A percentile compares a stretch with the other conserved stretches of the same genome.
phyloP scores from a whole-genome alignment of 2,329 filamentous ascomycete species.

The Podosphaera aphanis region DNA sequence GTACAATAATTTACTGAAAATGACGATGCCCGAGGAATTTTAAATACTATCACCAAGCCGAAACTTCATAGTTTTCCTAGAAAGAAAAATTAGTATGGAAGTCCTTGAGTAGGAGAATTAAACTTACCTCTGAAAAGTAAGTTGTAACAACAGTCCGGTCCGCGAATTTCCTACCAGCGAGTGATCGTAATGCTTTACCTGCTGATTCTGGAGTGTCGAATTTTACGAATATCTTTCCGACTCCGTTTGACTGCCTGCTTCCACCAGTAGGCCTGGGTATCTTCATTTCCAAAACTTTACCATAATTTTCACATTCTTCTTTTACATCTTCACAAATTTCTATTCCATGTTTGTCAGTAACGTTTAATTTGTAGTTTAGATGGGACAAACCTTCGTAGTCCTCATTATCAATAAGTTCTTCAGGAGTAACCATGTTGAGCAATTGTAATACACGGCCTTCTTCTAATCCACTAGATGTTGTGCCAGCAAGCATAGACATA shows the following conservation, averaged over 20 bases:
- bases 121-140: constrained; percentile 70
- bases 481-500: constrained; percentile 92
- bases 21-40: not conserved
- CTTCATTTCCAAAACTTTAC: constrained; percentile 68
- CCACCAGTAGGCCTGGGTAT: constrained; percentile 70
- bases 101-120: not conserved
- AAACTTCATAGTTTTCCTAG: constrained; percentile 68
- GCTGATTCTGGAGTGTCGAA: constrained; percentile 59
- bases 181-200: constrained; percentile 62
- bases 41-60: constrained; percentile 14
- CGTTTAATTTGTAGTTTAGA: not conserved
- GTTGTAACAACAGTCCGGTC: constrained; percentile 91
- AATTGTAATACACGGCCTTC: constrained; percentile 70
- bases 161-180: constrained; percentile 88
- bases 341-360: constrained; percentile 18
- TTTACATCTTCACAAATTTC: constrained; percentile 91
- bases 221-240: constrained; percentile 96
- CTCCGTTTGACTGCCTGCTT: constrained; percentile 62
- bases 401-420: constrained; percentile 80
- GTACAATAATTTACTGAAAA: not conserved
- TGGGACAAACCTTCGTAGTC: constrained; percentile 64
- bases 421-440: constrained; percentile 94
- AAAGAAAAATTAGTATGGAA: not conserved
- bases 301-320: constrained; percentile 85
- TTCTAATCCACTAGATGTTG: constrained; percentile 55